Percentiles rank a stretch among this genome's conserved stretches.
phyloP scores from a whole-genome alignment of 2,329 filamentous ascomycete species.

The Sclerotinia minor region DNA sequence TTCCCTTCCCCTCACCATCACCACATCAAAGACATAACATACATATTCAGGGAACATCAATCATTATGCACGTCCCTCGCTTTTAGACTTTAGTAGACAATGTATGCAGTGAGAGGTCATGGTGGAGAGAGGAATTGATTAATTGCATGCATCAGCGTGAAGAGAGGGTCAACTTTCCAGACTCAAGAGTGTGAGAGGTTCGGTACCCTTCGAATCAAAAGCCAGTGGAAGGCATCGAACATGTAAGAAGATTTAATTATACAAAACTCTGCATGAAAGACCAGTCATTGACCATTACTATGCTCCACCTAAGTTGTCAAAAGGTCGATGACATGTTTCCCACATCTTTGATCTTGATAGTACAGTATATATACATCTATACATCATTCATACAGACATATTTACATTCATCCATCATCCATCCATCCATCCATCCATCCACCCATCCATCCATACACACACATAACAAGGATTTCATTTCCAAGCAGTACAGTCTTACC shows the following conservation, averaged over 20 bases:
- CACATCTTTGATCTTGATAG: neutral
- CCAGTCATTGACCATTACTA: no score
- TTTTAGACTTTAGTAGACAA: neutral
- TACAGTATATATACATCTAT: no score
- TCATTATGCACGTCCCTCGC: conserved; percentile 8
- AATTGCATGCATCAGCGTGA: conserved; percentile 5
- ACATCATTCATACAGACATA: no score
- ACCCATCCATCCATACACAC: no score
- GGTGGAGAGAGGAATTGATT: conserved; percentile 7
- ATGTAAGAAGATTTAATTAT: neutral
- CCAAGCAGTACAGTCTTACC: neutral
- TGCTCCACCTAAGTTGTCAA: neutral
- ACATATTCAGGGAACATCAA: neutral
- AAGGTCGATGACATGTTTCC: no score
- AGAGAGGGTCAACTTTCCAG: conserved; percentile 1
- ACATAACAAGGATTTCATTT: neutral
- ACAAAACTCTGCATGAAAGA: neutral
- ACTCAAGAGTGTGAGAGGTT: neutral
- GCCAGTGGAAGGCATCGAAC: neutral
- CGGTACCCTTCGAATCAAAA: conserved; percentile 15
- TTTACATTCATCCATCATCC: no score
- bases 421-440: no score
- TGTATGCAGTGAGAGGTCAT: conserved; percentile 10
- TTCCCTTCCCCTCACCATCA: neutral
- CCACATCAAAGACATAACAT: neutral